Base-by-base conservation (phyloP, 352 stramenopile species). In the Phytophthora sp. region DNA sequence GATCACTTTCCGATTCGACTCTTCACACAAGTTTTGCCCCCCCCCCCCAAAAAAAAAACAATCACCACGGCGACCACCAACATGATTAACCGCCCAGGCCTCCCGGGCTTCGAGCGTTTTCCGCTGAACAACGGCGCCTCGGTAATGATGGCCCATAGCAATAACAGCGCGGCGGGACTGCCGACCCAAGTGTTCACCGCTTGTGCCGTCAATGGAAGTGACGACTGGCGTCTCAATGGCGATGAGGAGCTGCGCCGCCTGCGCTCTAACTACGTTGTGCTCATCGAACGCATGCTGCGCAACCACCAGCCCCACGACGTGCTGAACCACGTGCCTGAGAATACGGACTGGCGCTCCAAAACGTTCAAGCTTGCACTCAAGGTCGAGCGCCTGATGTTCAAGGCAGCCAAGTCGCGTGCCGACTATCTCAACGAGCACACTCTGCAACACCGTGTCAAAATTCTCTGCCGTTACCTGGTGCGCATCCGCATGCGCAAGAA, bases 311-410 rank as follows among this genome's bases (percentile, higher is more conserved):
- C 80, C 26, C 80, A 89, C 62, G 77, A 85, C 54, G 77, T 89
- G 45, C 67, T 89, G 47, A 89, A 74, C 29, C 71, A 89, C 49
- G 69, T 89, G 15, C 75, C 77, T 0, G 77, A 86, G 45, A 89
- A 89, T 67, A 82, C 46, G 2, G 67, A 89, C 59, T 89, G 80
- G 80, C 71, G 69, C 23, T 79, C 77, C 54, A 86, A 84, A 69
- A 89, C 80, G 3, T 84, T 86, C 51, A 69, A 79, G 52, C 67
- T 89, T 7, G 77, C 80, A 24, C 75, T 89, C 66, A 89, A 89
- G 68, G 74, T 89, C 54, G 80, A 89, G 59, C 70, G 77, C 1
- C 77, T 89, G 52, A 82, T 89, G 58, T 89, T 89, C 54, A 75
- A 80, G 47, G 64, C 73, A 1, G 73, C 80, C 39, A 75, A 69